Base-by-base conservation (phyloP, 2,329 filamentous ascomycete genomes). In the Lachnellula subtilissima region DNA sequence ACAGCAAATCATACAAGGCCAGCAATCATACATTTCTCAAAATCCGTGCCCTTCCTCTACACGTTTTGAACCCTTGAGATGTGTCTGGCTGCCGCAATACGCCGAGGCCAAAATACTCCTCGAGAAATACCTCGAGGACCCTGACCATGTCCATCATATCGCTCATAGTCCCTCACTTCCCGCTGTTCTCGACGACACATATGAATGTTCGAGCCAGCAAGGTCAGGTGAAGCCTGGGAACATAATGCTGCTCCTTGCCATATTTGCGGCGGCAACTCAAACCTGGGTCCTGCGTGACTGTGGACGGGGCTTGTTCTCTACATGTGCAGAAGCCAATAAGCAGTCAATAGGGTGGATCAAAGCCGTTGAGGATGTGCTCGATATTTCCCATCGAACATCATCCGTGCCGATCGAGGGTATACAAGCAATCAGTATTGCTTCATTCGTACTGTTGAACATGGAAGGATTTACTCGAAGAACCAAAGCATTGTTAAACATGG, bases 351-450 rank as follows among this genome's bases (percentile, higher is more conserved):
- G 57, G 8, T 74, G 71, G 71, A 57, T 69, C 40, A 68, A 65
- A 54, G 58, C 65, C 35, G 55, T 66, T 4, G 60, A 71, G 39
- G 70, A 73, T 25, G 43, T 73, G 5, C 54, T 73, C 3, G 67
- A 73, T 39, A 67, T 68, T 49, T 63, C 67, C 14, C 63, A 65
- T 54, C 37, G 62, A 57, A 53, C 52, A 25, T 46, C 56, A n/a
- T 43, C 25, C 4, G 46, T 53, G 0, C 70, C 70, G 1, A 57
- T 74, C 6, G 70, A 74, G 55, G 69, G 65, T 53, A 57, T 74
- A 5, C 71, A 74, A 58, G 70, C 67, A 0, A 67, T 68, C 22
- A 66, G 71, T 12, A 71, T 75, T n/a, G 3, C 67, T 0, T 59
- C 61, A 4, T 74, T 71, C 53, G 59, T 72, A 15, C 58, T 67